Conservation (phyloP, 306 rosid genomes). For the Senna siamea region DNA sequence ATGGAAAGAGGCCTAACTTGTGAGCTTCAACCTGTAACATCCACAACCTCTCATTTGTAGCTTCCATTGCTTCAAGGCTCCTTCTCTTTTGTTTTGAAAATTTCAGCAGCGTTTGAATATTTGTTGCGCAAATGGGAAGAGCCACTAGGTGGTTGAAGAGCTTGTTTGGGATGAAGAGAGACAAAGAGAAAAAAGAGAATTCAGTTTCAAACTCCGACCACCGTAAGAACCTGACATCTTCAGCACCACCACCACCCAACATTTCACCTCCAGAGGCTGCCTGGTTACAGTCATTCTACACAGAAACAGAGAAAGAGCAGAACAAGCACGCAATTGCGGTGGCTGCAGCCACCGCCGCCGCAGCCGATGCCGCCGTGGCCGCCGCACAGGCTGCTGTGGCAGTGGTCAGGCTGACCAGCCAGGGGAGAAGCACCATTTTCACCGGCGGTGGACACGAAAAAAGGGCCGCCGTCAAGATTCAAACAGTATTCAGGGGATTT, state of each 20-base stretch:
- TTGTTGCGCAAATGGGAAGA: constrained; percentile 62
- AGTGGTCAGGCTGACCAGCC: constrained; percentile 85
- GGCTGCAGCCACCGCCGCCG: constrained; percentile 89
- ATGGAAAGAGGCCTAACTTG: constrained; percentile 42
- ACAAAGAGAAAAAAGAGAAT: constrained; percentile 49
- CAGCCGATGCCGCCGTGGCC: constrained; percentile 93
- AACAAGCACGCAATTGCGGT: constrained; percentile 93
- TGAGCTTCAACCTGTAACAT: not conserved
- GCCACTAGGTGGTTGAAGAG: constrained; percentile 82
- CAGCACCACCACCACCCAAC: constrained; percentile 72
- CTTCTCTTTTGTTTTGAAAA: not conserved
- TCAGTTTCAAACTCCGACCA: constrained; percentile 36
- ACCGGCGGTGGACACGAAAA: constrained; percentile 62
- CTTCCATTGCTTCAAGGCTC: constrained; percentile 33
- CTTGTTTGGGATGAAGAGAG: constrained; percentile 75
- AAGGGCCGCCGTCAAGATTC: constrained; percentile 82
- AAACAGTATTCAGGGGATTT: constrained; percentile 74
- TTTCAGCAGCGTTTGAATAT: not conserved
- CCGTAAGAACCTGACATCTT: constrained; percentile 33
- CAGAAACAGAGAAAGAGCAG: constrained; percentile 76
- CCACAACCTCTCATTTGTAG: constrained; percentile 1
- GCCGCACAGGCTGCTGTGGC: constrained; percentile 95
- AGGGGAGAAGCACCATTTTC: constrained; percentile 69
- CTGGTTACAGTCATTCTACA: constrained; percentile 78
- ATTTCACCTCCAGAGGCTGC: constrained; percentile 82